Percentiles rank a stretch among this genome's conserved stretches.
These are phyloP conservation scores for Naumovozyma baii DNA, from an alignment of 805 yeast genomes.

Conservation along the genomic window DNA sequence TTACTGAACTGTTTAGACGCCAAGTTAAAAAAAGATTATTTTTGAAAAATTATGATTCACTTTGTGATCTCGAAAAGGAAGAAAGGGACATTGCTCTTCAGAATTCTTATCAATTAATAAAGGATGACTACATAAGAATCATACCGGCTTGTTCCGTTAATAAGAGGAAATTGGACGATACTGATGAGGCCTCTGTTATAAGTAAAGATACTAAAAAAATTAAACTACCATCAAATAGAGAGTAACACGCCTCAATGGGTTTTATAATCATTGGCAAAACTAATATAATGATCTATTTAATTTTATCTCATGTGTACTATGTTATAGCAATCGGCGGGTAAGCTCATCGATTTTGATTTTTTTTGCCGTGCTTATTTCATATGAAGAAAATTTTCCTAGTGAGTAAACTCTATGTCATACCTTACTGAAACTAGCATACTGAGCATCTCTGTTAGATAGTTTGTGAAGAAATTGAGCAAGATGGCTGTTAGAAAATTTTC, in stretches of 20 bases:
- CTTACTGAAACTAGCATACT: too few species aligned
- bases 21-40: conserved; percentile 68
- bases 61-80: conserved; percentile 52
- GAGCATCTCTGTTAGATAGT: too few species aligned
- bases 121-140: conserved; percentile 61
- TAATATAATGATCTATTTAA: too few species aligned
- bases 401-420: too few species aligned
- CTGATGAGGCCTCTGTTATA: background rate
- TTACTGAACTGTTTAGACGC: conserved; percentile 37
- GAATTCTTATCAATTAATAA: conserved; percentile 59
- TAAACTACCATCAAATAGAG: too few species aligned
- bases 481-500: conserved; percentile 54
- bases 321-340: too few species aligned
- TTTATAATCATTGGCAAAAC: too few species aligned
- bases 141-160: background rate
- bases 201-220: background rate
- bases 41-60: conserved; percentile 70
- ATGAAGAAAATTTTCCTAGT: background rate
- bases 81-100: conserved; percentile 64
- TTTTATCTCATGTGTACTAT: too few species aligned
- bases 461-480: background rate
- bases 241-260: too few species aligned
- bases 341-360: background rate
- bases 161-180: background rate
- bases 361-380: background rate